These are phyloP conservation scores for Oryza meyeriana DNA, from an alignment of 176 grass and related monocot species.

Conservation along the genomic window DNA sequence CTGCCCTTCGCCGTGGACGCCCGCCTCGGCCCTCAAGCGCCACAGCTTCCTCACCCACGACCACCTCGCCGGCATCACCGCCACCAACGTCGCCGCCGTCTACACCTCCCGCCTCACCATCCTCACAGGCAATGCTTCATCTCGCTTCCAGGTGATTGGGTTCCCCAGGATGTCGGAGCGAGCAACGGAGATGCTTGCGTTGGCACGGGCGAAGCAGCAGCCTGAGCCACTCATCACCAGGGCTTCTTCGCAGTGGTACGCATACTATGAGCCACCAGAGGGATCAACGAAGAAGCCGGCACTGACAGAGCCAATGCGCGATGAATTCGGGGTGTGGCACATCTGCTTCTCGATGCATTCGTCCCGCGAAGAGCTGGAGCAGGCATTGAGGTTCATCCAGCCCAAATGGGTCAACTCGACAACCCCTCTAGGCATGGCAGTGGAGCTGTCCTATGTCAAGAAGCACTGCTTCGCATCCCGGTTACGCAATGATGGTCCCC, in stretches of 20 bases:
- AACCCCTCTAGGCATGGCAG: conserved; percentile 51
- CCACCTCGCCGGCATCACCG: too few relatives aligned
- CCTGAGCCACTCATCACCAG: too few relatives aligned
- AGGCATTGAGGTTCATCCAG: conserved; percentile 40
- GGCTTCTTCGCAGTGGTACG: too few relatives aligned
- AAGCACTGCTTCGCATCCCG: conserved; percentile 60
- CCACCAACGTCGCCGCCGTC: too few relatives aligned
- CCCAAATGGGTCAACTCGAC: conserved; percentile 81
- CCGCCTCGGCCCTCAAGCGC: too few relatives aligned
- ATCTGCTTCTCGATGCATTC: conserved; percentile 74
- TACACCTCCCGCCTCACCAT: too few relatives aligned
- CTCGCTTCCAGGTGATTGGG: conserved; percentile 59
- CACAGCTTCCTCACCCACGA: too few relatives aligned
- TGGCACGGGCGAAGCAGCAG: too few relatives aligned
- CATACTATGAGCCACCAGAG: too few relatives aligned
- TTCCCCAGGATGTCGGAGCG: conserved; percentile 48
- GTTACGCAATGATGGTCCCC: conserved; percentile 44
- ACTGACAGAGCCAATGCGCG: conserved; percentile 39
- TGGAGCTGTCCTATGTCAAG: conserved; percentile 70
- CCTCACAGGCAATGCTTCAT: conserved; percentile 30
- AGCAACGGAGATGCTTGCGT: conserved; percentile 31
- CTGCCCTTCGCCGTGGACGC: too few relatives aligned
- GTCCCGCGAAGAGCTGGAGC: conserved; percentile 58
- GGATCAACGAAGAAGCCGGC: conserved; percentile 20
- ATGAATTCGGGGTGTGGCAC: conserved; percentile 71